Evolutionary conservation across 1,139 yeast genomes (phyloP).

Genomic region (Geotrichum klebahnii): DNA sequence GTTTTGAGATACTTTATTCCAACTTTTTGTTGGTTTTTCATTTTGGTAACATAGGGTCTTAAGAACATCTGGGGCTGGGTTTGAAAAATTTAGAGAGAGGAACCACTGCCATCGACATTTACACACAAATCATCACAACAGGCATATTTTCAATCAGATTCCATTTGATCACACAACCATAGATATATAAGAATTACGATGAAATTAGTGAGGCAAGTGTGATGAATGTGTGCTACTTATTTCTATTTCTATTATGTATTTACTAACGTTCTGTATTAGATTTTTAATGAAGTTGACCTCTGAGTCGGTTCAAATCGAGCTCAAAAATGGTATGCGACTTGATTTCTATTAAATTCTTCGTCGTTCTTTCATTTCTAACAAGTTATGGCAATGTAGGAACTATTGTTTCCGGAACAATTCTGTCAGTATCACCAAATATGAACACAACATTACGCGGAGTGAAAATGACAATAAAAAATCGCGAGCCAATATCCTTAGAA

Average conservation of each 20-base stretch:
- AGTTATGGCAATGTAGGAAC: slow-evolving; percentile 47
- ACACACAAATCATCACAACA: neutral
- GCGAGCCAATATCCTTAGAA: slow-evolving; percentile 70
- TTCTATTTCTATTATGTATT: slow-evolving; percentile 1
- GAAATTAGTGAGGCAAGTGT: slow-evolving; percentile 50
- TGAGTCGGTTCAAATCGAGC: slow-evolving; percentile 86
- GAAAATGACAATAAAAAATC: slow-evolving; percentile 65
- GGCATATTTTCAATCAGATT: neutral
- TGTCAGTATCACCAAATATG: slow-evolving; percentile 89
- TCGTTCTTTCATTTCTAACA: slow-evolving; percentile 8
- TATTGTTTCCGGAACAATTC: slow-evolving; percentile 61
- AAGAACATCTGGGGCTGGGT: slow-evolving; percentile 8
- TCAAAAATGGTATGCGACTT: slow-evolving; percentile 65
- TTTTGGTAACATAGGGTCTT: neutral
- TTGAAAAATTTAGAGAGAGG: slow-evolving; percentile 8
- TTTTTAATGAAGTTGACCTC: slow-evolving; percentile 83
- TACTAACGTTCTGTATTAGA: slow-evolving; percentile 33
- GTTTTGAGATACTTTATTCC: neutral
- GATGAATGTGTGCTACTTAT: neutral
- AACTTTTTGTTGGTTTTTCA: neutral
- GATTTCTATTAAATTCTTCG: neutral
- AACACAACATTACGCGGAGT: slow-evolving; percentile 81
- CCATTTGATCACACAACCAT: neutral
- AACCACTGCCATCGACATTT: slow-evolving; percentile 1
- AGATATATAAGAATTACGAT: slow-evolving; percentile 34